phyloP scores from a whole-genome alignment of 108 stramenopile genomes.

The Pseudonitzschia pungens region DNA sequence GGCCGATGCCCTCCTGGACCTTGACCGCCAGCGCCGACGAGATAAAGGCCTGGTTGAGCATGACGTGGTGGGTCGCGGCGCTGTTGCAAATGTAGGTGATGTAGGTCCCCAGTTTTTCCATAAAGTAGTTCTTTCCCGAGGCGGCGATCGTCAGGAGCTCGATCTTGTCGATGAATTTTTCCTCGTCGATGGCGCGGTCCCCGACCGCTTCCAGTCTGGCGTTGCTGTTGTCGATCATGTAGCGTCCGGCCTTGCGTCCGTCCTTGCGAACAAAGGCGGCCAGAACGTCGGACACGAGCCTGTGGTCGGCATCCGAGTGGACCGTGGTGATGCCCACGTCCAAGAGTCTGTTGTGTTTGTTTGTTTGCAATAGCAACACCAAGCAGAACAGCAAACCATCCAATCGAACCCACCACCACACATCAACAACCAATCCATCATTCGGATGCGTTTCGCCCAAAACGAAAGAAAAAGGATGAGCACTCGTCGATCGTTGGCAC shows the following conservation, averaged over 20 bases:
- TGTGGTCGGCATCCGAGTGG: slow-evolving; percentile 53
- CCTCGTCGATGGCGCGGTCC: slow-evolving; percentile 40
- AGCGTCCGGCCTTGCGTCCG: slow-evolving; percentile 46
- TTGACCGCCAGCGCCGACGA: slow-evolving; percentile 56
- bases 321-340: slow-evolving; percentile 65
- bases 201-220: slow-evolving; percentile 16
- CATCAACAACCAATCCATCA: too few species aligned
- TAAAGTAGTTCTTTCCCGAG: slow-evolving; percentile 40
- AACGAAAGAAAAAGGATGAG: not conserved
- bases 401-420: too few species aligned
- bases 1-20: slow-evolving; percentile 67
- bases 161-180: slow-evolving; percentile 48
- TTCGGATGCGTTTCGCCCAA: too few species aligned
- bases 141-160: slow-evolving; percentile 39
- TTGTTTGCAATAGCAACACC: too few species aligned
- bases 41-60: slow-evolving; percentile 60
- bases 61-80: slow-evolving; percentile 52
- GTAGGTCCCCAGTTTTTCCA: slow-evolving; percentile 58
- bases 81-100: slow-evolving; percentile 51
- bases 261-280: slow-evolving; percentile 48
- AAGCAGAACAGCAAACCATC: too few species aligned
- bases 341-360: too few species aligned
- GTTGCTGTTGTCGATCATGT: slow-evolving; percentile 52
- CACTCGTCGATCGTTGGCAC: not conserved
- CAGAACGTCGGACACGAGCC: slow-evolving; percentile 48